phyloP scores from a whole-genome alignment of 2,329 filamentous ascomycete genomes.

The Purpureocillium takamizusanense region DNA sequence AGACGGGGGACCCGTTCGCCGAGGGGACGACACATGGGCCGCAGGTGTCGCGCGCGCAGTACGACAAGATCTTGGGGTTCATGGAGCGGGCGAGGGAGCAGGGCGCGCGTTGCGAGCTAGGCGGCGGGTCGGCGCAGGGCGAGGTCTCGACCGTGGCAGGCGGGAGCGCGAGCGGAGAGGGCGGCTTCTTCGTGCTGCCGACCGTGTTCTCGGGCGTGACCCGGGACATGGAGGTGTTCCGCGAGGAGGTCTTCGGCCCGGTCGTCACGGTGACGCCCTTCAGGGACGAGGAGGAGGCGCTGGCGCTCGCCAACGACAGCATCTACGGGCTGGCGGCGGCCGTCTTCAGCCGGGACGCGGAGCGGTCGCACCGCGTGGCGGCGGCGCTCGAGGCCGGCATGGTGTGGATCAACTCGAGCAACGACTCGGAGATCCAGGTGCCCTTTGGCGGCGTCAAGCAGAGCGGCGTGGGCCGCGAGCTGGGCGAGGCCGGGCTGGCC shows the following conservation, averaged over 20 bases:
- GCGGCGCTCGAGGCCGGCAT: constrained; percentile 52
- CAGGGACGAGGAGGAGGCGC: constrained; percentile 30
- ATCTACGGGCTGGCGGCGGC: constrained; percentile 54
- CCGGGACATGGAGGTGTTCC: constrained; percentile 32
- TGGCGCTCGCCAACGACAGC: constrained; percentile 38
- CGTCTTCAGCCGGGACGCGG: constrained; percentile 52
- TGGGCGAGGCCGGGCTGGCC: constrained; percentile 34
- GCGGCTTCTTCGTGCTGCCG: constrained; percentile 36
- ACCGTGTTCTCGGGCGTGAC: constrained; percentile 35
- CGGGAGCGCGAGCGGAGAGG: constrained; percentile 12
- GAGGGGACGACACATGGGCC: constrained; percentile 66
- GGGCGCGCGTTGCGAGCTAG: constrained; percentile 57
- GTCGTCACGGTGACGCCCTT: constrained; percentile 33
- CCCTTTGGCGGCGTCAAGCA: constrained; percentile 39
- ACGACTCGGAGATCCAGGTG: constrained; percentile 33
- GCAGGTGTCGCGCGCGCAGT: constrained; percentile 62
- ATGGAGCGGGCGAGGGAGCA: constrained; percentile 61
- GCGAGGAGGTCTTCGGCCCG: constrained; percentile 38
- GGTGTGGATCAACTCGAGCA: constrained; percentile 42
- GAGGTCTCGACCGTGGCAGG: constrained; percentile 8
- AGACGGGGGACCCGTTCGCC: constrained; percentile 62
- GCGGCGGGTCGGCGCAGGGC: constrained; percentile 42
- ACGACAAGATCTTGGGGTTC: constrained; percentile 60
- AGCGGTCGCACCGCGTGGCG: constrained; percentile 35
- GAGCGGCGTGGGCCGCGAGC: constrained; percentile 36